Percentiles rank a stretch among this genome's conserved stretches.
Conservation (phyloP, 2,329 filamentous ascomycete genomes). For the Pseudogymnoascus sp. region DNA sequence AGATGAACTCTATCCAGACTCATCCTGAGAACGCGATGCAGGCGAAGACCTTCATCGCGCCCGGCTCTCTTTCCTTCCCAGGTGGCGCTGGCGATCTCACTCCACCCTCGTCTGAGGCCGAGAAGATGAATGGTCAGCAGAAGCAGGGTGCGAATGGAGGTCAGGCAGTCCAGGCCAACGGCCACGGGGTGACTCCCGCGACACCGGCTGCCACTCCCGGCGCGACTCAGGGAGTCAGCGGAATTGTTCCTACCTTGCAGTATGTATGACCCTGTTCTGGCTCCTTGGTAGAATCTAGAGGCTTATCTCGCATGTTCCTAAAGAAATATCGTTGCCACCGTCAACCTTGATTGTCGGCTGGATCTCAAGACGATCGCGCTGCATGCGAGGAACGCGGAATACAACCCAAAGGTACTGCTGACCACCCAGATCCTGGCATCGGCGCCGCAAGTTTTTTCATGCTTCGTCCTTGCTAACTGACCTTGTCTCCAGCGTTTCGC, state of each 20-base stretch:
- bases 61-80: conserved; percentile 87
- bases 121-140: conserved; percentile 47
- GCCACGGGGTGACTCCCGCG: conserved; percentile 76
- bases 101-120: conserved; percentile 68
- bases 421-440: conserved; percentile 33
- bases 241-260: conserved; percentile 90
- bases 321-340: conserved; percentile 99
- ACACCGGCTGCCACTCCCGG: conserved; percentile 90
- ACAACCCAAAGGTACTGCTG: conserved; percentile 83
- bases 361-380: conserved; percentile 98
- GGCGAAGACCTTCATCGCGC: conserved; percentile 92
- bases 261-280: conserved; percentile 61
- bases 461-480: conserved; percentile 34
- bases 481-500: conserved; percentile 72
- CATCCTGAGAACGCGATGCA: conserved; percentile 87
- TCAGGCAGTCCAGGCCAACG: conserved; percentile 40
- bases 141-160: conserved; percentile 43
- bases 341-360: conserved; percentile 94
- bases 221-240: conserved; percentile 75
- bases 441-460: conserved; percentile 37
- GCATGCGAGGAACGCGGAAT: conserved; percentile 96
- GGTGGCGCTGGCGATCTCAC: conserved; percentile 77
- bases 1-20: conserved; percentile 83
- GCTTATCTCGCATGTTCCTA: conserved; percentile 44
- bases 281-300: conserved; percentile 33